phyloP scores from a whole-genome alignment of 2,329 filamentous ascomycete genomes.

The Thelonectria rubi region DNA sequence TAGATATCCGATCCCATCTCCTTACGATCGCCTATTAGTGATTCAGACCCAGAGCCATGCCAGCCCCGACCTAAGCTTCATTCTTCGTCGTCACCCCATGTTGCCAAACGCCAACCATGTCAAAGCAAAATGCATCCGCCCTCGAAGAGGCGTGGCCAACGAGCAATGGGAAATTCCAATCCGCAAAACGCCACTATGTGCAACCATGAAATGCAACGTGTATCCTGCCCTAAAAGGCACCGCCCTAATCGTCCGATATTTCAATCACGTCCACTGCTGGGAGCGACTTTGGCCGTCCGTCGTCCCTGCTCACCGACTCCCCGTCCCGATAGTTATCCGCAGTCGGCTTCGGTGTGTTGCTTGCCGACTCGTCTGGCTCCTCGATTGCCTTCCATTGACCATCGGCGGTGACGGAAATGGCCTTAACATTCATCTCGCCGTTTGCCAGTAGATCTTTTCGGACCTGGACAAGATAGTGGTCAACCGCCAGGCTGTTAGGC shows the following conservation, averaged over 20 bases:
- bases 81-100: neutral
- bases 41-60: neutral
- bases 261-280: conserved; percentile 37
- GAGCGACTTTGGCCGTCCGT: conserved; percentile 24
- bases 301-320: neutral
- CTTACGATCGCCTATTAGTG: neutral
- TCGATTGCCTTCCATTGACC: conserved; percentile 48
- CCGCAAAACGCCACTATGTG: conserved; percentile 24
- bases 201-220: conserved; percentile 11
- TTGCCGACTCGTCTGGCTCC: conserved; percentile 44
- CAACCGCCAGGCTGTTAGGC: conserved; percentile 74
- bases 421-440: conserved; percentile 40
- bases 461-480: conserved; percentile 76
- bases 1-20: neutral
- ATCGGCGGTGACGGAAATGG: conserved; percentile 42
- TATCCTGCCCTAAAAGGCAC: neutral
- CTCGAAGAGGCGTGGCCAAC: conserved; percentile 23
- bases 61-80: neutral
- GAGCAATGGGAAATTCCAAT: neutral
- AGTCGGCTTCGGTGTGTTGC: conserved; percentile 33
- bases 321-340: neutral
- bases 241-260: conserved; percentile 39
- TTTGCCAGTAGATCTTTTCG: conserved; percentile 57
- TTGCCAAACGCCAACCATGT: conserved; percentile 29
- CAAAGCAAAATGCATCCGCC: conserved; percentile 33